Conservation (phyloP, 2,329 filamentous ascomycete species). For the Parastagonospora nodorum region DNA sequence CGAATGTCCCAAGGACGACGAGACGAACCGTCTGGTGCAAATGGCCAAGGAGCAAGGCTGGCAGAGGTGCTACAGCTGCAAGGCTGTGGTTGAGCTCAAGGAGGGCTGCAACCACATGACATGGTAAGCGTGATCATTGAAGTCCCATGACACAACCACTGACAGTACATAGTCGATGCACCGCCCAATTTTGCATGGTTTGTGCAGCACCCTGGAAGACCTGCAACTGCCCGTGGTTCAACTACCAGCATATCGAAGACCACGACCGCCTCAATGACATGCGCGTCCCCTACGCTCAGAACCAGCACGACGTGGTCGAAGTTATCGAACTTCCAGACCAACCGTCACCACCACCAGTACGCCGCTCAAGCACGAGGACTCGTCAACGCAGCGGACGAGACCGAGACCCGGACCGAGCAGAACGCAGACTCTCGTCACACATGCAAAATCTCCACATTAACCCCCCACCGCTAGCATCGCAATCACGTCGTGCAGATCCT, state of each 20-base stretch:
- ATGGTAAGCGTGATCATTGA: constrained; percentile 62
- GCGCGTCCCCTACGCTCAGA: constrained; percentile 36
- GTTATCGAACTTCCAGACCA: constrained; percentile 37
- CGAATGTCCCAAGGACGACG: constrained; percentile 75
- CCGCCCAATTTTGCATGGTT: constrained; percentile 84
- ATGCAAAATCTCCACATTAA: constrained; percentile 53
- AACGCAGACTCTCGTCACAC: constrained; percentile 58
- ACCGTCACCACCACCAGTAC: constrained; percentile 28
- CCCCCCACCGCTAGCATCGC: constrained; percentile 24
- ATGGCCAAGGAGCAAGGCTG: constrained; percentile 71
- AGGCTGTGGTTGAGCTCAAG: constrained; percentile 74
- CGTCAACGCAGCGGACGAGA: constrained; percentile 38
- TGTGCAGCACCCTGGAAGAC: constrained; percentile 83
- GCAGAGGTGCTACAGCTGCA: constrained; percentile 77
- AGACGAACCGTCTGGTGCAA: constrained; percentile 65
- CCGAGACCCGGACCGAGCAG: constrained; percentile 51
- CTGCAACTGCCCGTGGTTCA: constrained; percentile 83
- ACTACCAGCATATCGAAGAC: constrained; percentile 58
- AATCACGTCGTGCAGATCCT: constrained; percentile 44
- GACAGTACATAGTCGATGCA: constrained; percentile 65
- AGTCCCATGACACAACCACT: constrained; percentile 15
- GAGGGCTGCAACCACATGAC: constrained; percentile 90
- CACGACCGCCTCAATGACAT: constrained; percentile 56
- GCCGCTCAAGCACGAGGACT: constrained; percentile 32
- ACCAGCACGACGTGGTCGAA: constrained; percentile 33